A percentile compares a stretch with the other conserved stretches of the same genome.
phyloP scores from a whole-genome alignment of 1,284 basidiomycete species.

The Fomitopsis betulina region DNA sequence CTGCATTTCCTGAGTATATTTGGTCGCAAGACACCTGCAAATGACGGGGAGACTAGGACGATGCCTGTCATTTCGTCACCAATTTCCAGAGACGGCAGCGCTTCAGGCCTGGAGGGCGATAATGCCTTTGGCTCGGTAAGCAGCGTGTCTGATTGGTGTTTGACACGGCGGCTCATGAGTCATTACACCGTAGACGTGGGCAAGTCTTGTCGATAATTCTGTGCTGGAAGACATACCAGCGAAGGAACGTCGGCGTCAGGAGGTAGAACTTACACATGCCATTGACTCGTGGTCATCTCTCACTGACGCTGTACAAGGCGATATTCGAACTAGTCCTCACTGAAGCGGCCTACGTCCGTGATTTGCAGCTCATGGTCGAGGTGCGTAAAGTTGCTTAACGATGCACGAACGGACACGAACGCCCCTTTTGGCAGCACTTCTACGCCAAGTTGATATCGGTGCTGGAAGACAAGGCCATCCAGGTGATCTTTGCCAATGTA shows the following conservation, averaged over 20 bases:
- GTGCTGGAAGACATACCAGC: constrained; percentile 75
- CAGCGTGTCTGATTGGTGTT: constrained; percentile 11
- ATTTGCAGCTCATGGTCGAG: constrained; percentile 87
- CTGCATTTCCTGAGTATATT: constrained; percentile 50
- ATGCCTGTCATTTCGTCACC: constrained; percentile 55
- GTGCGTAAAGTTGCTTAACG: constrained; percentile 31
- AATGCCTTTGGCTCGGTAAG: constrained; percentile 64
- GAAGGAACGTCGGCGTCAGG: constrained; percentile 82
- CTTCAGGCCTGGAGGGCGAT: constrained; percentile 15
- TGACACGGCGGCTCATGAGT: background rate
- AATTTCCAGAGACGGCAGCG: constrained; percentile 30
- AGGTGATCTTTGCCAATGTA: constrained; percentile 88
- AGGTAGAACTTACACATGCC: constrained; percentile 41
- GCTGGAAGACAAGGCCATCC: constrained; percentile 75
- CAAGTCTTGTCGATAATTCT: constrained; percentile 80
- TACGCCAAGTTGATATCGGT: constrained; percentile 75
- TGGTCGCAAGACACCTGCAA: constrained; percentile 45
- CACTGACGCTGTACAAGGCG: constrained; percentile 34
- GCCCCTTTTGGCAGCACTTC: constrained; percentile 52
- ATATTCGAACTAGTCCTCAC: constrained; percentile 93
- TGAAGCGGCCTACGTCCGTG: constrained; percentile 83
- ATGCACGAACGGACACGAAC: background rate
- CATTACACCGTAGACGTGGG: constrained; percentile 67
- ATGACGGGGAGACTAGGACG: constrained; percentile 33
- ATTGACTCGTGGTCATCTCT: background rate